phyloP scores from a whole-genome alignment of 2,329 filamentous ascomycete genomes.

The Chaetomium globosum region DNA sequence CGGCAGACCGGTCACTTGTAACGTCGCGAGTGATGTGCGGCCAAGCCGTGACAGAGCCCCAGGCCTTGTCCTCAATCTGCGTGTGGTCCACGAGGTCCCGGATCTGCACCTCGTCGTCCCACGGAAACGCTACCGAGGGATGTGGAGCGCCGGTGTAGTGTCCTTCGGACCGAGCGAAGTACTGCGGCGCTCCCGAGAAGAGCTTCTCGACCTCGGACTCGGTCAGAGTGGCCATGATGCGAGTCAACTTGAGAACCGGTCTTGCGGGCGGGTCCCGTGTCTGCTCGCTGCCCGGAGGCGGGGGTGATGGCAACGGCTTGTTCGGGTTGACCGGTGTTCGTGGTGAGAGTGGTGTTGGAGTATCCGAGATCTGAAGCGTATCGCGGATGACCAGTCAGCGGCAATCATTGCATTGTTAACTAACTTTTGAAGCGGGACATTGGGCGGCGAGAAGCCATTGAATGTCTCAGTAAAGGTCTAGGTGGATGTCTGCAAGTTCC shows the following conservation, averaged over 20 bases:
- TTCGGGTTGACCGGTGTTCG: slow-evolving; percentile 53
- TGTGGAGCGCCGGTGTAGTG: slow-evolving; percentile 62
- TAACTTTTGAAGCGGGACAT: slow-evolving; percentile 17
- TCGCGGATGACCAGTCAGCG: slow-evolving; percentile 30
- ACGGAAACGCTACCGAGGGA: slow-evolving; percentile 68
- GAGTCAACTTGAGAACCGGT: slow-evolving; percentile 55
- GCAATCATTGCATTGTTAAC: slow-evolving; percentile 21
- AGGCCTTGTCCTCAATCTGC: slow-evolving; percentile 65
- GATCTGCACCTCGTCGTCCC: slow-evolving; percentile 64
- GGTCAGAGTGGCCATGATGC: slow-evolving; percentile 63
- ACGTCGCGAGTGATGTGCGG: slow-evolving; percentile 60
- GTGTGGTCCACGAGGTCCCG: slow-evolving; percentile 66
- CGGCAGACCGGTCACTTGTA: slow-evolving; percentile 50
- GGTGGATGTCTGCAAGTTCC: slow-evolving; percentile 19
- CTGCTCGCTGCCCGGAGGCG: slow-evolving; percentile 49
- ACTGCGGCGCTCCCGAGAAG: slow-evolving; percentile 76
- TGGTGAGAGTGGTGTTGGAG: slow-evolving; percentile 38
- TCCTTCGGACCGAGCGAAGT: slow-evolving; percentile 63
- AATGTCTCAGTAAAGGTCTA: not conserved
- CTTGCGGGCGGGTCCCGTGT: slow-evolving; percentile 46
- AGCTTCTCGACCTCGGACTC: slow-evolving; percentile 66
- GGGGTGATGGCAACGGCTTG: slow-evolving; percentile 61
- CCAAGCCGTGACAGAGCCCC: slow-evolving; percentile 64
- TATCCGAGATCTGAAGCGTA: slow-evolving; percentile 30
- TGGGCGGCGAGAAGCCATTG: slow-evolving; percentile 9